Base-by-base conservation (phyloP, 176 grass and related monocot species). In the Pontederia paniculata region DNA sequence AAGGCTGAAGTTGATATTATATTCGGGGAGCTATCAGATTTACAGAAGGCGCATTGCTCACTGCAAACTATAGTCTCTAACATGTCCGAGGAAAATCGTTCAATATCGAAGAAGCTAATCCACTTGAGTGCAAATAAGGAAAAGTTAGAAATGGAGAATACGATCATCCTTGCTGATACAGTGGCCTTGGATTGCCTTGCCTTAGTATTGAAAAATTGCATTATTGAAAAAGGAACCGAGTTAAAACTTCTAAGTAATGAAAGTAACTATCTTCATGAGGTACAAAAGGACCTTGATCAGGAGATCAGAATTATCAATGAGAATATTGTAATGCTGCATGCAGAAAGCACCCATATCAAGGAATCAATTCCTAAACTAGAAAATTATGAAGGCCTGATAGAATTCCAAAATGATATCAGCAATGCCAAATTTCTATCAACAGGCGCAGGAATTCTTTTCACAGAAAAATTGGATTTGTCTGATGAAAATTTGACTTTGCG, bases 1-100 rank as follows among this genome's bases (percentile, higher is more conserved):
- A 84, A 86, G 55, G 44, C 72, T 11, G 93, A 98, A 64, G 68
- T 80, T 16, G 85, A 88, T 63, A 79, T 84, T 71, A 76, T 91
- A 58, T 72, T 88, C 56, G 56, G 78, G 44, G 86, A 88, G 64
- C 62, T 98, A 46, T 55, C 83, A 0, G 83, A 91, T 57, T 70
- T 98, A 58, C 93, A 91, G 47, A 77, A 82, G 45, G 81, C 78
- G 21, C 83, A 80, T 0, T 68, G 82, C 23, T 77, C 62, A 28
- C 48, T 88, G 59, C 93, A 98, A 62, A 73, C 52, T 43, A 80
- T 91, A 56, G 77, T 87, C 14, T 65, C 74, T 54, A 88, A 80
- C 70, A 51, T 98, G 50, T 68, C 74, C 42, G 80, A 82, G 54
- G 93, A 82, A 76, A 98, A 98, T 61, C 74, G 72, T 15, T 66